Base-by-base conservation (phyloP, 2,329 filamentous ascomycete genomes). In the Fusarium brevicatenulatum region DNA sequence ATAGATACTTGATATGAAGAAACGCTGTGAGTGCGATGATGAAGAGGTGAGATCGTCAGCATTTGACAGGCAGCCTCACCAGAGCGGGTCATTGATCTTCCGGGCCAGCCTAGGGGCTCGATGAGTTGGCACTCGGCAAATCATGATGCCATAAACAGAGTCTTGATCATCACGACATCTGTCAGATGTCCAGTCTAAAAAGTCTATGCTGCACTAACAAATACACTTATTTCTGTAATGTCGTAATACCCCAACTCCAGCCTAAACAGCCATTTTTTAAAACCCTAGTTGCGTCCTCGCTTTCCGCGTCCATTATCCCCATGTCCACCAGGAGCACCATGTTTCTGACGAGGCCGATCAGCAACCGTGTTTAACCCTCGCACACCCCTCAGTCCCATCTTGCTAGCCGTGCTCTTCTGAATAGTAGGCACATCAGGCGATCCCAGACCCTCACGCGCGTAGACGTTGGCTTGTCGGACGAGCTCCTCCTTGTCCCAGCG, bases 341-440 rank as follows among this genome's bases (percentile, higher is more conserved):
- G 79, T 46, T 68, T 73, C 30, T 62, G 62, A 32, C 81, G 80
- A 37, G 85, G 84, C 28, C 81, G 79, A 60, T 86, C 83, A 2
- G 86, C 82, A 16, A 86, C 81, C 21, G 86, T 77, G 9, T 81
- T 82, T 18, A 90, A 76, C 0, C 89, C 89, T 40, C 78, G 82
- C 3, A 85, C 83, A 13, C 87, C 87, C 68, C 85, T 85, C 53
- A 91, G 76, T 0, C 88, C 88, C 88, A 90, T 90, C 83, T 90
- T 90, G 13, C 83, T 81, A 9, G 89, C 83, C 0, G 82, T 85
- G 43, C 78, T 82, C 78, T 86, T 86, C 68, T 81, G 79, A 4
- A 91, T 79, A 2, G 79, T 50, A 0, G 89, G 89, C 3, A 85
- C 81, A 61, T 86, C 85, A 2, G 84, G 79, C 3, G 83, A 80